Percentiles rank a stretch among this genome's conserved stretches.
phyloP scores from a whole-genome alignment of 192 early-diverging fungal species.

The Lunasporangiospora selenospora region DNA sequence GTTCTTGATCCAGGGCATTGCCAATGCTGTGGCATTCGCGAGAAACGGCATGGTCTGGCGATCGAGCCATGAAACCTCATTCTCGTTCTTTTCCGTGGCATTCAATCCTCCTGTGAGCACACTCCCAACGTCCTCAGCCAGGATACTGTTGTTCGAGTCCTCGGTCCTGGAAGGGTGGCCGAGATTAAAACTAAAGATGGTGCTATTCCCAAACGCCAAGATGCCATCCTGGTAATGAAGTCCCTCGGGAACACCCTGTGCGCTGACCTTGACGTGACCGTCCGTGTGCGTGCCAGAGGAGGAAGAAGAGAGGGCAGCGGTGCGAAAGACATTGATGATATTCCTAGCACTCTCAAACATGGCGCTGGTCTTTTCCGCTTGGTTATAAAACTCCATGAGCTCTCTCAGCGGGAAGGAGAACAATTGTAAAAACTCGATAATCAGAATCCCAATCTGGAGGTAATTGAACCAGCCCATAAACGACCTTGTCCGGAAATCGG shows the following conservation, averaged over 20 bases:
- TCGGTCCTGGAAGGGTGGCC: background rate
- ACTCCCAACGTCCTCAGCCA: too few species aligned
- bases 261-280: background rate
- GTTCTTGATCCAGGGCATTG: conserved; percentile 12
- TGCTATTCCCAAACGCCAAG: conserved; percentile 20
- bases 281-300: too few species aligned
- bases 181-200: conserved; percentile 13
- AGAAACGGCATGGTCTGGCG: conserved; percentile 4
- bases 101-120: too few species aligned
- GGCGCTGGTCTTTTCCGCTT: conserved; percentile 25
- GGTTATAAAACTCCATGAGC: conserved; percentile 56
- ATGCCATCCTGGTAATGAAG: conserved; percentile 9
- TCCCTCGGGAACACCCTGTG: background rate
- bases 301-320: too few species aligned
- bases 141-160: too few species aligned
- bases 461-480: conserved; percentile 63
- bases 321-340: conserved; percentile 11
- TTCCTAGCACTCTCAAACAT: conserved; percentile 23
- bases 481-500: conserved; percentile 32
- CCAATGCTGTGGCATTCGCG: conserved; percentile 1
- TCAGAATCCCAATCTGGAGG: conserved; percentile 72
- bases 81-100: too few species aligned
- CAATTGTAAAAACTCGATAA: conserved; percentile 82
- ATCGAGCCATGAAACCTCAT: too few species aligned
- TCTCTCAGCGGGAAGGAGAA: conserved; percentile 82